Conservation (phyloP, 2,329 filamentous ascomycete genomes). For the Talaromyces funiculosus region DNA sequence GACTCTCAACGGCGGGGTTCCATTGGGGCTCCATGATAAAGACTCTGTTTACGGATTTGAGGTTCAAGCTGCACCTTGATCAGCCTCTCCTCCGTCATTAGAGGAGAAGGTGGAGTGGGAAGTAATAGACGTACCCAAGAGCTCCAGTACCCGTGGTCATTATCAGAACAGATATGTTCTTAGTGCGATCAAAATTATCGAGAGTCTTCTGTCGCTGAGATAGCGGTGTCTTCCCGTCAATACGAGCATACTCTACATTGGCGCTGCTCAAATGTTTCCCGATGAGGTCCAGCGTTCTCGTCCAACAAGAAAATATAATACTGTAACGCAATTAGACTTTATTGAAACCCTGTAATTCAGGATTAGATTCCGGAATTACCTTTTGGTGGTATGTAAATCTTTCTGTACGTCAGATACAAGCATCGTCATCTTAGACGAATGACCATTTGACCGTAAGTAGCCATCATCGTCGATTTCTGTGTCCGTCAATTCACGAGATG, state of each 20-base stretch:
- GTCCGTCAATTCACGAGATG: background rate
- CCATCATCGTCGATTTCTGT: background rate
- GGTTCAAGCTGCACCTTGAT: conserved; percentile 38
- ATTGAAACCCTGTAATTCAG: background rate
- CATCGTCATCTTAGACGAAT: conserved; percentile 31
- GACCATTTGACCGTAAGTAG: conserved; percentile 23
- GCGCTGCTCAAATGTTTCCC: conserved; percentile 4
- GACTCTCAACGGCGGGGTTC: conserved; percentile 50
- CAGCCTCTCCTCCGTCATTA: background rate
- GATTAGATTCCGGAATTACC: conserved; percentile 15
- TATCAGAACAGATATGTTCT: conserved; percentile 37
- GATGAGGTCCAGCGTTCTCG: conserved; percentile 38
- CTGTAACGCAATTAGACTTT: conserved; percentile 21
- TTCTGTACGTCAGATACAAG: conserved; percentile 28
- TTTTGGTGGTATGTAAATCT: conserved; percentile 25
- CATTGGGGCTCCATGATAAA: conserved; percentile 52
- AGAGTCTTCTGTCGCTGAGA: conserved; percentile 35
- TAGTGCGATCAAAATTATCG: conserved; percentile 30
- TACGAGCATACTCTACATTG: conserved; percentile 21
- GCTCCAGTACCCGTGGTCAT: conserved; percentile 52
- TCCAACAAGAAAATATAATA: conserved; percentile 47
- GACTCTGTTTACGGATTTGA: conserved; percentile 45
- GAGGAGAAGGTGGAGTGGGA: background rate
- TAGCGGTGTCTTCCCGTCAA: conserved; percentile 43
- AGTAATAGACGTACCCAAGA: conserved; percentile 38